phyloP scores from a whole-genome alignment of 306 rosid genomes.

The Ceratonia siliqua region DNA sequence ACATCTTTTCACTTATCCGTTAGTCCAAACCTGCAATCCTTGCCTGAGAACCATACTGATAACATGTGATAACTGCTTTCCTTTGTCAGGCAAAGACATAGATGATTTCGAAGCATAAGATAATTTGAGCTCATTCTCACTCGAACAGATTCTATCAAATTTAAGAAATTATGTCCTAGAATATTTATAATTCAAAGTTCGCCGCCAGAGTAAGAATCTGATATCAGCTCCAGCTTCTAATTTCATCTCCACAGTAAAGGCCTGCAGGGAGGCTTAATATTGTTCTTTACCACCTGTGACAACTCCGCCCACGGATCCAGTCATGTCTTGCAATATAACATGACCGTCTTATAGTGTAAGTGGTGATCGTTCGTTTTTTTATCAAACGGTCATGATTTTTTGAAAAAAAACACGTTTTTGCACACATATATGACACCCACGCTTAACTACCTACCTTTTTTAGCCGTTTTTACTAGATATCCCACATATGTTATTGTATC shows the following conservation, averaged over 20 bases:
- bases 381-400: too few species aligned
- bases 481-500: neutral
- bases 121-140: neutral
- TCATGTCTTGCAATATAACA: too few species aligned
- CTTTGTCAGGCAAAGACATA: neutral
- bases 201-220: neutral
- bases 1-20: conserved; percentile 4
- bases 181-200: neutral
- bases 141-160: neutral
- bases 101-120: neutral
- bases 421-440: neutral
- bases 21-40: neutral
- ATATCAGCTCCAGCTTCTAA: neutral
- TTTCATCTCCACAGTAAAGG: neutral
- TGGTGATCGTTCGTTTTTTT: too few species aligned
- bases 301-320: too few species aligned
- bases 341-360: too few species aligned
- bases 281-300: too few species aligned
- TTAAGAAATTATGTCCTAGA: neutral
- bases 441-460: neutral
- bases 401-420: too few species aligned
- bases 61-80: neutral
- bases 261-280: neutral
- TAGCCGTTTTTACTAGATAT: neutral
- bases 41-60: conserved; percentile 2